Evolutionary conservation across 2,329 filamentous ascomycete species (phyloP), one percentile per base, ranked within the genome.

Genomic region (Lomentospora prolificans): DNA sequence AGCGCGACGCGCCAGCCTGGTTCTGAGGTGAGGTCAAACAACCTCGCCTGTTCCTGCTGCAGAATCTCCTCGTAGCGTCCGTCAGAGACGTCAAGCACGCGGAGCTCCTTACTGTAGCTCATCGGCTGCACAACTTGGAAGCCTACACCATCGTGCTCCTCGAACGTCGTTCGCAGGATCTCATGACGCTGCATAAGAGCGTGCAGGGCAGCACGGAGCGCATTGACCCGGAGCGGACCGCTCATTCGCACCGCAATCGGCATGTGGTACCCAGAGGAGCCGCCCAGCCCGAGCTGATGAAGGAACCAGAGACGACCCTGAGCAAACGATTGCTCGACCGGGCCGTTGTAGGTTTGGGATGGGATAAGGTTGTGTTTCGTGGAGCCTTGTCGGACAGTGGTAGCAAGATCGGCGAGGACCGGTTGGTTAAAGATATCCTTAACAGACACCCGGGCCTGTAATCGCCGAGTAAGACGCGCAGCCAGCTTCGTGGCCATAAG

Each of bases 401-500:
- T 28, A 22, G 10, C 30, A 33, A 56, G 48, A 5, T 56, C 48
- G 14, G 14, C 14, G n/a, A 56, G 19, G 28, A 52, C 44, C 3
- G 55, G 55, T 6, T 44, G 55, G 4, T 52, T 36, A 25, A 56
- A 56, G 30, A 56, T 31, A 10, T 56, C 55, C 12, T 52, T 56
- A 8, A 44, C 39, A 2, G 39, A 14, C 4, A 53, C 50, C 2
- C 44, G 33, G 10, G 57, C 55, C 1, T 46, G 51, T 2, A 58
- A 55, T n/a, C 57, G 53, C 7, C 57, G 60, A 3, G 58, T 58
- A 12, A 33, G 30, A n/a, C 17, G 7, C 12, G 39, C 39, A 8
- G 39, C 39, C 19, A 44, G 39, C 39, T 44, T 44, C 76, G 79
- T 79, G 2, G 75, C 76, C 14, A 70, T 67, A 2, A 79, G 66